Evolutionary conservation across 2,329 filamentous ascomycete genomes (phyloP), one percentile per base, ranked within the genome.

Genomic region (Stagonosporopsis chrysanthemi): DNA sequence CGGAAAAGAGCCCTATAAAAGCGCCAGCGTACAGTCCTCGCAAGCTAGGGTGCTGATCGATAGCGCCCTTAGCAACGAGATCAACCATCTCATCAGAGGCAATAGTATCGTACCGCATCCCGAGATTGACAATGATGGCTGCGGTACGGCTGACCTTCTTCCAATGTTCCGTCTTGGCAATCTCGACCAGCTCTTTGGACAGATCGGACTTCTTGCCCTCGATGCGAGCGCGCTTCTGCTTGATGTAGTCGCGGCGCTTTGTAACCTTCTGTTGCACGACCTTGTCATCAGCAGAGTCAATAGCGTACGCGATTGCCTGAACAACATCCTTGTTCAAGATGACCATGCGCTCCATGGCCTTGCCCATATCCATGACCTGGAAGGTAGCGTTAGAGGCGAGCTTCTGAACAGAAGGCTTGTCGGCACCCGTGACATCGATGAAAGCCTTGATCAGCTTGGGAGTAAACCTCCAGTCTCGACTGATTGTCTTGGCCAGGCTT

Each of bases 351-450:
- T 97, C 93, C 67, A 94, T 85, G 0, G 91, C 86, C 68, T 94
- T 93, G 22, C 93, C 94, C 78, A 97, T 97, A 47, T 98, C 94
- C 70, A 97, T 88, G 38, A 99, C 84, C 15, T 91, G 88, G 72
- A 93, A 97, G 1, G 96, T 83, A 0, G 90, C 91, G 33, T 88
- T 89, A 0, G 88, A 86, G 14, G 92, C 92, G 15, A 99, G 84
- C 66, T 90, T 92, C 75, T 99, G 95, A 38, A 99, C 94, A 0
- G 94, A 97, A 4, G 92, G 88, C 74, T 97, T 97, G 77, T 99
- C 95, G 15, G 96, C 92, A 33, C 88, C 88, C 17, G 90, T 93
- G 2, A 95, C 92, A 68, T 90, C 87, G 62, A 99, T 95, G 77
- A 96, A 99, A 8, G 95, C 83, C 50, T 89, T 88, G 80, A 99